Percentiles rank a stretch among this genome's conserved stretches.
phyloP scores from a whole-genome alignment of 140 eudicot species.

The Flaveria floridana region DNA sequence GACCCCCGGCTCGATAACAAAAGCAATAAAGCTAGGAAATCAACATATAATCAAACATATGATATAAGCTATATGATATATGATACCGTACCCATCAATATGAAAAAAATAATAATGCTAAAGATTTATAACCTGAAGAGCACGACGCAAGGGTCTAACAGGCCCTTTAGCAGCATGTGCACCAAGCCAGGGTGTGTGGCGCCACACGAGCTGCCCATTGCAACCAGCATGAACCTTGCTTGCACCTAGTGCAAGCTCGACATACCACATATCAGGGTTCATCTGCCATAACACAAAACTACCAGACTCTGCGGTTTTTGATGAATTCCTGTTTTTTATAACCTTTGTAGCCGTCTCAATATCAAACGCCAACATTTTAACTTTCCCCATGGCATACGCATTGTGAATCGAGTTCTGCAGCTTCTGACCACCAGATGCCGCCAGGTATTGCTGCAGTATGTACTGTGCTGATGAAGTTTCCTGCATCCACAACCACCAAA shows the following conservation, averaged over 20 bases:
- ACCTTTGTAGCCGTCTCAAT: conserved; percentile 91
- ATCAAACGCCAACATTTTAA: conserved; percentile 83
- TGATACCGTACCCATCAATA: no score
- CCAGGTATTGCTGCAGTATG: conserved; percentile 87
- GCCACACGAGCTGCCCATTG: conserved; percentile 93
- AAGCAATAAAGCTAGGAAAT: no score
- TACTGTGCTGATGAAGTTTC: conserved; percentile 96
- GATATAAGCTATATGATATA: no score
- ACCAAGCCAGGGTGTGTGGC: conserved; percentile 97
- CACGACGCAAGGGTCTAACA: conserved; percentile 90
- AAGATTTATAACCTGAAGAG: conserved; percentile 67
- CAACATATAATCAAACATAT: no score
- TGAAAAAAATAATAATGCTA: background rate
- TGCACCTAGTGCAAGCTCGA: conserved; percentile 87
- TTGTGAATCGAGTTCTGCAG: conserved; percentile 70
- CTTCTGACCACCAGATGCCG: conserved; percentile 90
- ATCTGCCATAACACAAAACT: conserved; percentile 96
- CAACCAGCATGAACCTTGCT: conserved; percentile 95
- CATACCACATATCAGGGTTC: conserved; percentile 98
- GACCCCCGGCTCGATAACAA: no score
- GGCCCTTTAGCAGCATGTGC: conserved; percentile 98
- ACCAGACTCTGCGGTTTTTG: conserved; percentile 81
- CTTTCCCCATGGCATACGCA: conserved; percentile 90
- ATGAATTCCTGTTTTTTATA: conserved; percentile 65
- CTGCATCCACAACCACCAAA: conserved; percentile 41